Evolutionary conservation across 1,284 basidiomycete species (phyloP), one percentile per base, ranked within the genome.

Genomic region (Fistulina hepatica): DNA sequence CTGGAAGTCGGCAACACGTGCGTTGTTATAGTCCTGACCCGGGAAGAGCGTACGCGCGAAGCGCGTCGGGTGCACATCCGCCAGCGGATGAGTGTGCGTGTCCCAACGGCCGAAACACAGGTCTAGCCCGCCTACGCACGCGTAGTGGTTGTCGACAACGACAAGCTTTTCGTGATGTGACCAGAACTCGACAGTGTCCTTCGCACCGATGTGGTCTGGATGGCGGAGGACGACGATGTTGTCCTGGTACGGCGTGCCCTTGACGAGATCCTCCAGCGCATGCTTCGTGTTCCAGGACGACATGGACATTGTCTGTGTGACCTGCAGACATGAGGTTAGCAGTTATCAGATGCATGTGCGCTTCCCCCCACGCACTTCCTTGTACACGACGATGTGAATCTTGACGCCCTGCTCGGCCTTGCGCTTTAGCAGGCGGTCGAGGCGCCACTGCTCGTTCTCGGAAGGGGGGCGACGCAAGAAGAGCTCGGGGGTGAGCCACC

Each of bases 31-130:
- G 55, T 92, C 91, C 59, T 94, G 90, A 2, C 93, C 93, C 0
- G 92, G 86, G 65, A 93, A 97, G 21, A 97, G 65, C 1, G 86
- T 88, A 36, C 68, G 67, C 24, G 67, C 61, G 52, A 91, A 91
- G 50, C 91, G 67, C 2, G 84, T 84, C 0, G 89, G 88, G 53
- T 95, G 92, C 7, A 77, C 84, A 53, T 97, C 92, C 4, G 91
- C 82, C 24, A 94, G 69, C 2, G 89, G 88, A 52, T 89, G 85
- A 26, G 62, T 80, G 48, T 82, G 74, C 1, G 82, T 90, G 58
- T 97, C 93, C 91, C 92, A 97, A 22, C 93, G 79, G 5, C 93
- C 93, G 50, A 91, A 93, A 61, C 91, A 95, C 13, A 93, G 69
- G 54, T 95, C 91, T 13, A 94, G 71, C 16, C 90, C 90, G 19